Evolutionary conservation across 2,329 filamentous ascomycete species (phyloP).

Genomic region (Alternaria arbusti): DNA sequence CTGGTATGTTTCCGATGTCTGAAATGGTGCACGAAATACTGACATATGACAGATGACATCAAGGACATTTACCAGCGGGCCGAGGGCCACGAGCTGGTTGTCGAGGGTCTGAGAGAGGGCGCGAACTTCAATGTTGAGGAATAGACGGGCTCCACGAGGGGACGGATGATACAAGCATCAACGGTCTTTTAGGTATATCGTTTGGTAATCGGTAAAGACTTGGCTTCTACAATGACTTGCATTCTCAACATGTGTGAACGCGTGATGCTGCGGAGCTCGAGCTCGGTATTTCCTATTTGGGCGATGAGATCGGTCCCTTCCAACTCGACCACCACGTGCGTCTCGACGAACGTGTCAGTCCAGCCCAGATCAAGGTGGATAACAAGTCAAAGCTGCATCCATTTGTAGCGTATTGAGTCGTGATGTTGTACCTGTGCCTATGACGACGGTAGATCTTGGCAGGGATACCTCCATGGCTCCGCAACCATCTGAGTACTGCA

Average conservation of each 20-base stretch:
- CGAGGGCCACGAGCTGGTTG: constrained; percentile 82
- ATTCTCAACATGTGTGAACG: constrained; percentile 1
- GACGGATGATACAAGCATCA: constrained; percentile 12
- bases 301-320: background rate
- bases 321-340: background rate
- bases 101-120: constrained; percentile 84
- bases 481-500: constrained; percentile 37
- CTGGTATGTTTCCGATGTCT: constrained; percentile 53
- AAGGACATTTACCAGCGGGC: constrained; percentile 88
- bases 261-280: constrained; percentile 12
- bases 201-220: constrained; percentile 3
- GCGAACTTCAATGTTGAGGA: constrained; percentile 71
- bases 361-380: background rate
- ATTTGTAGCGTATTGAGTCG: background rate
- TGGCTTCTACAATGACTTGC: constrained; percentile 12
- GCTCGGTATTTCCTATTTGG: constrained; percentile 20
- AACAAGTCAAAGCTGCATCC: background rate
- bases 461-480: constrained; percentile 26
- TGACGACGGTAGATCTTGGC: constrained; percentile 19
- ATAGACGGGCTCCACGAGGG: constrained; percentile 19
- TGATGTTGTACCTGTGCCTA: background rate
- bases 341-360: background rate
- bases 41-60: constrained; percentile 76
- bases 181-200: constrained; percentile 17
- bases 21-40: background rate